These are phyloP conservation scores for Penicillium antarcticum DNA, from an alignment of 495 filamentous ascomycete species.

Conservation along the genomic window DNA sequence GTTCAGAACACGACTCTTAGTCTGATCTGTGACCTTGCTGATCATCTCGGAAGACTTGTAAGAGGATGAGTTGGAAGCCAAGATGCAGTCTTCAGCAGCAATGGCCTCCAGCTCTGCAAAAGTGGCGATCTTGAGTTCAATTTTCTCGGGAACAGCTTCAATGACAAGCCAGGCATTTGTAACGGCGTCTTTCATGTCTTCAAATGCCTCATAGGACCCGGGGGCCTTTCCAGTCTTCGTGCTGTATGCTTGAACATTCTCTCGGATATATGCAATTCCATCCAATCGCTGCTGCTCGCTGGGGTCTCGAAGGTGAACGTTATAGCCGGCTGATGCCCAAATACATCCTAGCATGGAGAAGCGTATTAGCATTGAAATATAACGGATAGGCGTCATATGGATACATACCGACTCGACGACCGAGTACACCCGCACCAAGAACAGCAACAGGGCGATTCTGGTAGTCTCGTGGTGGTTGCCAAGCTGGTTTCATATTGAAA, in stretches of 20 bases:
- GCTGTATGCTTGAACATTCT: constrained; percentile 32
- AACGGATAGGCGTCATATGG: not conserved
- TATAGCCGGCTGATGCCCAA: constrained; percentile 41
- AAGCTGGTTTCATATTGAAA: constrained; percentile 10
- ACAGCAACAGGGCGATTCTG: constrained; percentile 37
- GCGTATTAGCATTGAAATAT: not conserved
- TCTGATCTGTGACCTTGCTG: constrained; percentile 30
- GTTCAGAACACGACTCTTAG: constrained; percentile 38
- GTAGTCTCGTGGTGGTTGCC: constrained; percentile 32
- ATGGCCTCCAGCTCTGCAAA: constrained; percentile 45
- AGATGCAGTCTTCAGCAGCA: constrained; percentile 42
- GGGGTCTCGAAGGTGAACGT: constrained; percentile 42
- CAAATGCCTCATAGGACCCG: constrained; percentile 25
- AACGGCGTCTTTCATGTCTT: constrained; percentile 36
- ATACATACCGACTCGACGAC: constrained; percentile 37
- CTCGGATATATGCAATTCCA: constrained; percentile 34
- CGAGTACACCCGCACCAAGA: constrained; percentile 46
- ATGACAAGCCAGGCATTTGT: constrained; percentile 48
- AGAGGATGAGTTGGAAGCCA: constrained; percentile 50
- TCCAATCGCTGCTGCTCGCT: constrained; percentile 29
- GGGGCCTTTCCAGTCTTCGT: constrained; percentile 25
- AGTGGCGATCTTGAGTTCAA: constrained; percentile 46
- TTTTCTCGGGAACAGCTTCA: constrained; percentile 53
- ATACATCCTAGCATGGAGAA: constrained; percentile 19
- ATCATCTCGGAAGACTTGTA: constrained; percentile 47